phyloP scores from a whole-genome alignment of 192 early-diverging fungal genomes.

The Phlyctochytrium arcticum region DNA sequence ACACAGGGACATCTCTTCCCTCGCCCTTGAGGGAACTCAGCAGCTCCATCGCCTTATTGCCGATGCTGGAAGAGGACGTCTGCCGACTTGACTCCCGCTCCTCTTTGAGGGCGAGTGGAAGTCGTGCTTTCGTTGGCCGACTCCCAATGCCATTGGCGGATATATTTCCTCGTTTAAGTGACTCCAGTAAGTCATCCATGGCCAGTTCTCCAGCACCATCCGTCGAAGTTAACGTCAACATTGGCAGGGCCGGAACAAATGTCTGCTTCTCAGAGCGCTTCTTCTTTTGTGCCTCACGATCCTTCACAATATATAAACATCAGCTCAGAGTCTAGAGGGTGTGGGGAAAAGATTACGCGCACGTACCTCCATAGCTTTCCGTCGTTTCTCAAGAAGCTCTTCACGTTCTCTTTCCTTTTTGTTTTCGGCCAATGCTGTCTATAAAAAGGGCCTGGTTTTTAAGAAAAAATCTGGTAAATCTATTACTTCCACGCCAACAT shows the following conservation, averaged over 20 bases:
- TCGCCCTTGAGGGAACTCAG: slow-evolving; percentile 7
- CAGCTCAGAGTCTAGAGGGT: neutral
- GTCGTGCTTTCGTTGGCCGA: neutral
- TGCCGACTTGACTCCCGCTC: neutral
- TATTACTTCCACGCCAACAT: neutral
- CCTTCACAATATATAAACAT: slow-evolving; percentile 3
- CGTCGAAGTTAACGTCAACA: neutral
- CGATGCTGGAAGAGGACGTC: slow-evolving; percentile 20
- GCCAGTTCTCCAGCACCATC: neutral
- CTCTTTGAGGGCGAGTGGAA: neutral
- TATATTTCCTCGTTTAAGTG: slow-evolving; percentile 32
- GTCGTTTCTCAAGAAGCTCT: slow-evolving; percentile 25
- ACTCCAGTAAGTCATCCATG: slow-evolving; percentile 41
- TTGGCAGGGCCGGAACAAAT: neutral
- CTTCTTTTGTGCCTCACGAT: slow-evolving; percentile 29
- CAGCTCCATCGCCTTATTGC: slow-evolving; percentile 22
- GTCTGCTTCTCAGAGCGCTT: slow-evolving; percentile 2
- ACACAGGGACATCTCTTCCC: too few relatives aligned
- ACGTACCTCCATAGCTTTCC: slow-evolving; percentile 31
- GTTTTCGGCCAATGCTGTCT: slow-evolving; percentile 28
- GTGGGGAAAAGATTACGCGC: too few relatives aligned
- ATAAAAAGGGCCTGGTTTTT: neutral
- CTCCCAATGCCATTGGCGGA: neutral
- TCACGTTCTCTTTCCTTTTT: slow-evolving; percentile 28
- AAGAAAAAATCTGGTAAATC: neutral